phyloP scores from a whole-genome alignment of 306 rosid species.

The Vicia sativa region DNA sequence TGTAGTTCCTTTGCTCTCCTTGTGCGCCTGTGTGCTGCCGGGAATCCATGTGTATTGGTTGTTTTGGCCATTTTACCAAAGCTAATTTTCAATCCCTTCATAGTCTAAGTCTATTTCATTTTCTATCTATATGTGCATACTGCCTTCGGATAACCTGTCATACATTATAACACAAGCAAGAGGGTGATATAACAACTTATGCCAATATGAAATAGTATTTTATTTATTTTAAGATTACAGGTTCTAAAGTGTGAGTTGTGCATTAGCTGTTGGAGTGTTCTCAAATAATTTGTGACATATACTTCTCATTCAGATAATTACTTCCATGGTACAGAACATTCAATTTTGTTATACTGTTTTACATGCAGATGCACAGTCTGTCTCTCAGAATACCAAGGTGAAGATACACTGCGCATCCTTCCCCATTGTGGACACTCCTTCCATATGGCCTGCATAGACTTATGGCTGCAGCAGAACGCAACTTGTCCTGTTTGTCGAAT shows the following conservation, averaged over 20 bases:
- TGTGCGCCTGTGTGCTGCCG: background rate
- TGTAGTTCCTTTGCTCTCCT: conserved; percentile 13
- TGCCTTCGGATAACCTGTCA: background rate
- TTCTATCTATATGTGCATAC: background rate
- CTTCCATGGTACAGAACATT: conserved; percentile 32
- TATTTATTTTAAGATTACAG: conserved; percentile 25
- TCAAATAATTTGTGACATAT: background rate
- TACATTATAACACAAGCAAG: background rate
- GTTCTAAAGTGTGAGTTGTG: conserved; percentile 15
- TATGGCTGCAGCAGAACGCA: conserved; percentile 89
- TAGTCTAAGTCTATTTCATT: background rate
- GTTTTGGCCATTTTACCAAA: background rate
- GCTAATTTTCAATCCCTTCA: background rate
- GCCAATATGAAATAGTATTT: background rate
- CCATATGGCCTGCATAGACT: conserved; percentile 86
- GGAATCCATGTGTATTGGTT: background rate
- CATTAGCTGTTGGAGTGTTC: conserved; percentile 22
- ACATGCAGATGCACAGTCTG: conserved; percentile 78
- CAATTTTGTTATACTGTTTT: conserved; percentile 36
- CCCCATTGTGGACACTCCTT: conserved; percentile 89
- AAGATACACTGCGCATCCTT: conserved; percentile 81
- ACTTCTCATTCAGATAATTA: conserved; percentile 18
- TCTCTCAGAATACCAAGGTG: conserved; percentile 73
- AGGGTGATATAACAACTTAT: background rate
- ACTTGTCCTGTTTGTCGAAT: conserved; percentile 94